Conservation (phyloP, 257 asterid species). For the Solanum pimpinellifolium region DNA sequence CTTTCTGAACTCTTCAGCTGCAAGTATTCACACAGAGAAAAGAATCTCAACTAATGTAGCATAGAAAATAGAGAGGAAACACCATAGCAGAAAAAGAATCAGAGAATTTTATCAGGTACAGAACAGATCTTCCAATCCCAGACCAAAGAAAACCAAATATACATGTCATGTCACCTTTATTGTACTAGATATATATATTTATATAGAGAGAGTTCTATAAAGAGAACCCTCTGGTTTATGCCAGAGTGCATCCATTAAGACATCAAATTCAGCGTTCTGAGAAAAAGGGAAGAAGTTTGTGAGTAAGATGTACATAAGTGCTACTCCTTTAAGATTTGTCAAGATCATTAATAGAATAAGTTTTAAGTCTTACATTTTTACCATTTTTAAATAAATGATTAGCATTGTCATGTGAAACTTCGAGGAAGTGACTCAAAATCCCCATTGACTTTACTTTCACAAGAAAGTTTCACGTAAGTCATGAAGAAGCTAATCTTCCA, state of each 20-base stretch:
- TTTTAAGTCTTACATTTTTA: neutral
- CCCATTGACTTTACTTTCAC: neutral
- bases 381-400: neutral
- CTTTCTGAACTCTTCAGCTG: neutral
- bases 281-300: neutral
- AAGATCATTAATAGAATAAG: neutral
- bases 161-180: neutral
- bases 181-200: neutral
- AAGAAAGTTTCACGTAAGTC: neutral
- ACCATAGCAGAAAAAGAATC: neutral
- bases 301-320: neutral
- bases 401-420: neutral
- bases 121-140: neutral
- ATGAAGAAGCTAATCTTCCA: slow-evolving; percentile 6
- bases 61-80: neutral
- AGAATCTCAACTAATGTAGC: neutral
- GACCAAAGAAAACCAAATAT: neutral
- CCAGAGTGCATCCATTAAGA: neutral
- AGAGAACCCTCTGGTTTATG: neutral
- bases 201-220: neutral
- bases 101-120: neutral
- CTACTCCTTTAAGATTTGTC: neutral
- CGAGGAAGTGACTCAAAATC: neutral
- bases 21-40: neutral
- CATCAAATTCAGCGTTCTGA: neutral